These are phyloP conservation scores for Verbena officinalis DNA, from an alignment of 257 asterid genomes.

Conservation along the genomic window DNA sequence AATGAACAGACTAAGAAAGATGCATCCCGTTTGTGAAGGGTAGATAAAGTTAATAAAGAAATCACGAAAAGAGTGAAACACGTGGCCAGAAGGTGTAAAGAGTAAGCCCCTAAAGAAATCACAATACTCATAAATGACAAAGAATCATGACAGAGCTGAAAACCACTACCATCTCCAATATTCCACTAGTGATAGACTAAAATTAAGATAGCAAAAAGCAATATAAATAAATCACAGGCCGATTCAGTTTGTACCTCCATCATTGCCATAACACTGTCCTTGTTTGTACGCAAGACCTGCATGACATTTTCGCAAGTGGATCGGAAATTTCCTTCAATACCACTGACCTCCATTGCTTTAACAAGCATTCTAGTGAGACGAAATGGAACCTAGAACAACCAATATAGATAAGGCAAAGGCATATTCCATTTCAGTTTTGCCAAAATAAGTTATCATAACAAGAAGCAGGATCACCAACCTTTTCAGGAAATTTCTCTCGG, in stretches of 20 bases:
- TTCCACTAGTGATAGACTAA: not conserved
- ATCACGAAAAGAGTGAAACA: not conserved
- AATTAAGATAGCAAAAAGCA: constrained; percentile 11
- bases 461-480: constrained; percentile 49
- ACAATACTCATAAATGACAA: not conserved
- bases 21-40: not conserved
- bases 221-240: not conserved
- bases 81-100: not conserved
- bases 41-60: not conserved
- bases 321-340: constrained; percentile 97
- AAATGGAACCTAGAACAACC: constrained; percentile 83
- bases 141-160: not conserved
- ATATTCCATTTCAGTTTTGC: not conserved
- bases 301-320: constrained; percentile 96
- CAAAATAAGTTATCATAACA: constrained; percentile 16
- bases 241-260: constrained; percentile 76
- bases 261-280: constrained; percentile 99
- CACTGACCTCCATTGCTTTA: constrained; percentile 99
- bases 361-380: constrained; percentile 99
- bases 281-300: constrained; percentile 94
- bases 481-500: constrained; percentile 97
- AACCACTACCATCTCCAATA: not conserved
- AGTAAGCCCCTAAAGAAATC: not conserved
- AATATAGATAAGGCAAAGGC: constrained; percentile 15
- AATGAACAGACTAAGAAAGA: not conserved